Evolutionary conservation across 129 eudicot genomes (phyloP).

Genomic region (Pseudognaphalium luteoalbum): DNA sequence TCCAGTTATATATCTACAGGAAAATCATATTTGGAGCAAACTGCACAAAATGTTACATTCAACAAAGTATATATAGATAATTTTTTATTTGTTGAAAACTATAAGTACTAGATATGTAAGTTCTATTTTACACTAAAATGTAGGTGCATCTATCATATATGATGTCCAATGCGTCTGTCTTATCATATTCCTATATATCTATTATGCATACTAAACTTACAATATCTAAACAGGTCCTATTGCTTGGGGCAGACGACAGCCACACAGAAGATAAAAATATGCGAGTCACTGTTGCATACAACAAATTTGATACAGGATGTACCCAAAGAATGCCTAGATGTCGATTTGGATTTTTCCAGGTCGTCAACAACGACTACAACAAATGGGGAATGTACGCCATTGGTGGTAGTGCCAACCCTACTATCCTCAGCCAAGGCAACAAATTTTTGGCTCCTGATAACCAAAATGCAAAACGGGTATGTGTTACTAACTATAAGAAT

Average conservation of each 20-base stretch:
- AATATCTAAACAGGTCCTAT: slow-evolving; percentile 48
- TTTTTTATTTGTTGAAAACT: too few species aligned
- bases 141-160: not conserved
- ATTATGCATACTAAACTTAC: not conserved
- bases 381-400: slow-evolving; percentile 83
- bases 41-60: too few species aligned
- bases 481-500: not conserved
- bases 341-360: slow-evolving; percentile 70
- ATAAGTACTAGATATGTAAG: too few species aligned
- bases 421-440: slow-evolving; percentile 86
- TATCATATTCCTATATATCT: not conserved
- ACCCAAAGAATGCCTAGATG: slow-evolving; percentile 84
- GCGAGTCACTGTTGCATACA: slow-evolving; percentile 78
- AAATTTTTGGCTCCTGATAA: slow-evolving; percentile 59
- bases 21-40: too few species aligned
- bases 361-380: slow-evolving; percentile 78
- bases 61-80: too few species aligned
- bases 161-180: not conserved
- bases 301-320: slow-evolving; percentile 55
- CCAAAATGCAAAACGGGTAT: slow-evolving; percentile 49
- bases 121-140: too few species aligned
- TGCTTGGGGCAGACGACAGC: slow-evolving; percentile 64
- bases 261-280: slow-evolving; percentile 44
- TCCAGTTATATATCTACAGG: not conserved
- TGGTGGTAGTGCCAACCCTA: slow-evolving; percentile 81